A percentile compares a stretch with the other conserved stretches of the same genome.
phyloP scores from a whole-genome alignment of 805 yeast genomes.

The Myxozyma neglecta region DNA sequence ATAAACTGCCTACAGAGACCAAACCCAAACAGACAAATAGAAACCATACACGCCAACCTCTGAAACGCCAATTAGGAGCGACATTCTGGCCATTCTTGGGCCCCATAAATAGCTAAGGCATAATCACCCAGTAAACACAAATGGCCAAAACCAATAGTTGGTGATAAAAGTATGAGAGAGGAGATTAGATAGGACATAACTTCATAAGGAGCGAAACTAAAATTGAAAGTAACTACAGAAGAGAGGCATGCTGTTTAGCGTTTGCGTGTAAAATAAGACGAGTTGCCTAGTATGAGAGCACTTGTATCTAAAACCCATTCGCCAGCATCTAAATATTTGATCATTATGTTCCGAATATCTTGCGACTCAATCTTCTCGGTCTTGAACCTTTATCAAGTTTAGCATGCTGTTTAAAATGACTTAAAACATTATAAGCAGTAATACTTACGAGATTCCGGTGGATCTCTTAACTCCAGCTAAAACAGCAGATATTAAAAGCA shows the following conservation, averaged over 20 bases:
- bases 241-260: constrained; percentile 12
- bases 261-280: constrained; percentile 62
- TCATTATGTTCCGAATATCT: constrained; percentile 46
- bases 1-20: not conserved
- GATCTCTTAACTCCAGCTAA: constrained; percentile 83
- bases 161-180: not conserved
- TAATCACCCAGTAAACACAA: too few relatives aligned
- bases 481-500: constrained; percentile 74
- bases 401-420: not conserved
- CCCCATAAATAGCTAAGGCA: too few relatives aligned
- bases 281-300: constrained; percentile 66
- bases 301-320: constrained; percentile 76
- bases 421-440: not conserved
- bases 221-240: not conserved
- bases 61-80: not conserved
- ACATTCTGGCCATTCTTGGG: too few relatives aligned
- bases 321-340: constrained; percentile 77
- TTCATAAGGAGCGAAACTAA: not conserved
- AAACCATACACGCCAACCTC: constrained; percentile 1
- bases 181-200: not conserved
- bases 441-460: constrained; percentile 62
- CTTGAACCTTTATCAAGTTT: constrained; percentile 41
- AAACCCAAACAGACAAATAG: not conserved
- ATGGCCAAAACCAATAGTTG: not conserved
- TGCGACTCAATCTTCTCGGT: constrained; percentile 51